Base-by-base conservation (phyloP, 441 rosid species). In the Populus hybrid region DNA sequence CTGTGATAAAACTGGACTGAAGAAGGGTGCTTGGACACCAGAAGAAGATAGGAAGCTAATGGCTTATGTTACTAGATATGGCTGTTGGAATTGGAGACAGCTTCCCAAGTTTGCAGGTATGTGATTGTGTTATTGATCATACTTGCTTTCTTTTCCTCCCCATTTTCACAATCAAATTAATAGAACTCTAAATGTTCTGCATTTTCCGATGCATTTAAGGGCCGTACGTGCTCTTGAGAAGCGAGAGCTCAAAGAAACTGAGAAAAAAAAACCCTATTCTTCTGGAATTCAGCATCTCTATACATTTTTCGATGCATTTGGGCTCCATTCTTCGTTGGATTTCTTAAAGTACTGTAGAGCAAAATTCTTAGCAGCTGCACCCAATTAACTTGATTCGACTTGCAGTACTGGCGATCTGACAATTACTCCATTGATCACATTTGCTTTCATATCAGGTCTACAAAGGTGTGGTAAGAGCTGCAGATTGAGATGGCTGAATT, bases 401-500 rank as follows among this genome's bases (percentile, higher is more conserved):
- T 65, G 16, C 7, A 9, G 14, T 21, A 21, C 9, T 63, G 30
- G 26, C 10, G 16, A 21, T 21, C 18, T 2, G 28, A 20, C 18
- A 10, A 70, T 3, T 10, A 8, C 12, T 34, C 14, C 57, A 3
- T 36, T 38, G 24, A n/a, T 36, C 28, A 70, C 20, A 30, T 70
- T 9, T 53, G 4, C 11, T 18, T 53, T 35, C 65, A 42, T 57
- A 76, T 73, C 80, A 90, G 92, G 92, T 4, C 80, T 90, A 4
- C 75, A 83, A 12, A 89, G 94, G 77, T 89, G 92, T 34, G 94
- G 94, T 10, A 91, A 91, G 71, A 91, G 94, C 69, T 91, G 94
- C 85, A 85, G 94, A 76, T 78, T 90, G 67, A 69, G 94, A 67
- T 89, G 92, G 92, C 63, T 90, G 86, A 90, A 90, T 80, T 90